These are phyloP conservation scores for Xylaria bambusicola DNA, from an alignment of 495 filamentous ascomycete genomes.

Conservation along the genomic window DNA sequence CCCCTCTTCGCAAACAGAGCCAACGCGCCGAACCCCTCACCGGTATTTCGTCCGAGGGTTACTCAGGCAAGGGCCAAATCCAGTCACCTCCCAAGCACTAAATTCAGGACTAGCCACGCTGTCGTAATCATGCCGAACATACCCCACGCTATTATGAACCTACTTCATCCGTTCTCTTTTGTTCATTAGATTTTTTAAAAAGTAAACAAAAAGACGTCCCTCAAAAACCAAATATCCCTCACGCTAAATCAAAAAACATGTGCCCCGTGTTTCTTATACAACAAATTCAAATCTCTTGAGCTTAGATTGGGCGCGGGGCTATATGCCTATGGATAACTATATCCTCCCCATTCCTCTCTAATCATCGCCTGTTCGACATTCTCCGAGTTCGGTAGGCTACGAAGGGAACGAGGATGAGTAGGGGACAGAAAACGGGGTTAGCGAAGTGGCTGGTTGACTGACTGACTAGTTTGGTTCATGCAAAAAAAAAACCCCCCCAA, in stretches of 20 bases:
- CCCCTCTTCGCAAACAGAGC: conserved; percentile 46
- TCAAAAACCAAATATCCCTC: conserved; percentile 19
- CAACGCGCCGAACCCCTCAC: conserved; percentile 91
- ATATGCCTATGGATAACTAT: background rate
- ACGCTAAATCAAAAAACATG: conserved; percentile 26
- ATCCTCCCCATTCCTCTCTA: background rate
- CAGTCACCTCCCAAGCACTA: conserved; percentile 62
- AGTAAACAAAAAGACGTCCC: conserved; percentile 17
- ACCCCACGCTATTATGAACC: conserved; percentile 8
- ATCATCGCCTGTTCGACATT: background rate
- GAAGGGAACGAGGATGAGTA: background rate
- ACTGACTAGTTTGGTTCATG: background rate
- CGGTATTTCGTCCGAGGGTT: conserved; percentile 77
- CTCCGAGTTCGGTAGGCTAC: background rate
- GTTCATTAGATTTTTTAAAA: conserved; percentile 39
- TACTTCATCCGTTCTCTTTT: conserved; percentile 33
- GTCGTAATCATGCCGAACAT: conserved; percentile 1
- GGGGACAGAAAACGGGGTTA: conserved; percentile 1
- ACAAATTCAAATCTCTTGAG: conserved; percentile 22
- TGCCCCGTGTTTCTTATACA: conserved; percentile 22
- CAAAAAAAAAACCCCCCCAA: background rate
- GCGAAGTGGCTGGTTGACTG: background rate
- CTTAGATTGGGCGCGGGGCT: conserved; percentile 16
- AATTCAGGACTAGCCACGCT: conserved; percentile 6
- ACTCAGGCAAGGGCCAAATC: conserved; percentile 78